Conservation (phyloP, 345 rosid species). For the Arabidopsis thaliana region DNA sequence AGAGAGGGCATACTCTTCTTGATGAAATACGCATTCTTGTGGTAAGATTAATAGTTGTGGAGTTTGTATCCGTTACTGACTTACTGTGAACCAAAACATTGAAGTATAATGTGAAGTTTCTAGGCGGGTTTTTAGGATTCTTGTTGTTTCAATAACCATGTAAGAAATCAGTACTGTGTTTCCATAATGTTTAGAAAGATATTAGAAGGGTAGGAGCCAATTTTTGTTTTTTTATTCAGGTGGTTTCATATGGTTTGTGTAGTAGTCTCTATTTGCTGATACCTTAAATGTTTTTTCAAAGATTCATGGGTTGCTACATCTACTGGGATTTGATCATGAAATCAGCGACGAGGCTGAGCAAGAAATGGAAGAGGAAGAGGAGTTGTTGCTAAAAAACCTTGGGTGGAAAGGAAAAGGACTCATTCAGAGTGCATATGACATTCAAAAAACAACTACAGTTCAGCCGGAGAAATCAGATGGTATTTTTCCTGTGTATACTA, state of each 20-base stretch:
- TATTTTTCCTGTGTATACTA: constrained; percentile 44
- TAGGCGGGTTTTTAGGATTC: no score
- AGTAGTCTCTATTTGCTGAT: not conserved
- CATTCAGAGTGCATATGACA: constrained; percentile 79
- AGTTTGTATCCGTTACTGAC: not conserved
- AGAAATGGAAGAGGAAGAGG: constrained; percentile 96
- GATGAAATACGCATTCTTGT: constrained; percentile 93
- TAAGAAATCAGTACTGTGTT: constrained; percentile 1
- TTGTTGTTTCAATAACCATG: constrained; percentile 10
- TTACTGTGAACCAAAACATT: constrained; percentile 18
- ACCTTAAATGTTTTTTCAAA: constrained; percentile 32
- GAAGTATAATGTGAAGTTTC: not conserved
- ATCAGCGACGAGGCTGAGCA: constrained; percentile 88
- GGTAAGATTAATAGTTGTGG: constrained; percentile 53
- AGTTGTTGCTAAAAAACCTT: constrained; percentile 70
- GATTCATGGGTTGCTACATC: constrained; percentile 95
- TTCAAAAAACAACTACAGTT: constrained; percentile 45
- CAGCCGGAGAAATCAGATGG: constrained; percentile 62
- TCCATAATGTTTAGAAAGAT: not conserved
- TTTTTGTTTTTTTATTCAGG: not conserved
- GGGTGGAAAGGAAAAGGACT: constrained; percentile 98
- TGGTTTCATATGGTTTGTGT: constrained; percentile 20
- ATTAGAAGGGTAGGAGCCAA: not conserved
- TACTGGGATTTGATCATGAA: constrained; percentile 97
- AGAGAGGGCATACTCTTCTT: constrained; percentile 85